Evolutionary conservation across 1,139 yeast genomes (phyloP).

Genomic region (Geotrichum cucujoidarum): DNA sequence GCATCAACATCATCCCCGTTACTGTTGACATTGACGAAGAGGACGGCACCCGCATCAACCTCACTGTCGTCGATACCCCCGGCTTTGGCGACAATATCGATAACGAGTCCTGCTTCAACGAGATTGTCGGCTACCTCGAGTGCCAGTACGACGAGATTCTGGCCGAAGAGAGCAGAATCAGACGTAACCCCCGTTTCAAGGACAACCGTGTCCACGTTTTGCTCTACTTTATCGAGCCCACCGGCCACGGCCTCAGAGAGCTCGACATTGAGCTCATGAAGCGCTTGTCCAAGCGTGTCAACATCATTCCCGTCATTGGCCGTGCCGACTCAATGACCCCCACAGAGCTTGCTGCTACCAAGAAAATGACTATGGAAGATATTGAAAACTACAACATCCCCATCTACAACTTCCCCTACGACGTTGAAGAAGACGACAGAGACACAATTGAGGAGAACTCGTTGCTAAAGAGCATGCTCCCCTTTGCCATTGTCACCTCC

Average conservation of each 20-base stretch:
- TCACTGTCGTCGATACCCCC: constrained; percentile 71
- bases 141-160: constrained; percentile 88
- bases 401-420: constrained; percentile 72
- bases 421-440: constrained; percentile 54
- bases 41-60: constrained; percentile 32
- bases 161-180: constrained; percentile 84
- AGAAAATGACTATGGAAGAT: constrained; percentile 62
- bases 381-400: constrained; percentile 75
- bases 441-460: constrained; percentile 80
- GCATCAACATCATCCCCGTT: constrained; percentile 46
- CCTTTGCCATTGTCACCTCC: constrained; percentile 82
- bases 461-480: constrained; percentile 64
- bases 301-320: constrained; percentile 78
- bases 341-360: constrained; percentile 63
- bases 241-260: constrained; percentile 69
- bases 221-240: constrained; percentile 62
- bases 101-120: constrained; percentile 61
- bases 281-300: constrained; percentile 69
- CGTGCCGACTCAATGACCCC: constrained; percentile 82
- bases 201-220: constrained; percentile 70
- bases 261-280: constrained; percentile 72
- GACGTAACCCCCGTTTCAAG: constrained; percentile 72
- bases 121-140: constrained; percentile 68
- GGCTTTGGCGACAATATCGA: constrained; percentile 74
- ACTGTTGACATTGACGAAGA: constrained; percentile 42